Conservation (phyloP, 2,329 filamentous ascomycete species). For the Cadophora malorum region DNA sequence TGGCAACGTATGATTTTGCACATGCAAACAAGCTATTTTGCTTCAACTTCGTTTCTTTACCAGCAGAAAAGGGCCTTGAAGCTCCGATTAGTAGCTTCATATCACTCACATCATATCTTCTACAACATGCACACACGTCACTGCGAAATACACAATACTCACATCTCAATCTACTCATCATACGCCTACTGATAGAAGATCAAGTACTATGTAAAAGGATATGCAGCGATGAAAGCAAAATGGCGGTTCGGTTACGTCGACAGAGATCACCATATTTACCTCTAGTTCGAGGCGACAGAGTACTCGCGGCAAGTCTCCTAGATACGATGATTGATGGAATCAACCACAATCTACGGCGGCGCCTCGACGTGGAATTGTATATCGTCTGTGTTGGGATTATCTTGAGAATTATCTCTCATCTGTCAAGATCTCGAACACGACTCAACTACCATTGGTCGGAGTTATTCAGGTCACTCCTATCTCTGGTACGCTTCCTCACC, state of each 20-base stretch:
- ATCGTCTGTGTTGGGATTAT: slow-evolving; percentile 82
- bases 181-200: slow-evolving; percentile 89
- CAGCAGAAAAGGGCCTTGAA: slow-evolving; percentile 69
- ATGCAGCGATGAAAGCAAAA: slow-evolving; percentile 78
- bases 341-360: slow-evolving; percentile 88
- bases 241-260: slow-evolving; percentile 81
- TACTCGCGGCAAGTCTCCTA: slow-evolving; percentile 77
- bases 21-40: slow-evolving; percentile 96
- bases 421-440: slow-evolving; percentile 82
- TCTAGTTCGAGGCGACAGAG: slow-evolving; percentile 71
- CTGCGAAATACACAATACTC: slow-evolving; percentile 80
- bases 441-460: slow-evolving; percentile 94
- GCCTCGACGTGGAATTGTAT: slow-evolving; percentile 86
- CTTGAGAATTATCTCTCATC: slow-evolving; percentile 80
- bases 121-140: slow-evolving; percentile 91
- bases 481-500: slow-evolving; percentile 87
- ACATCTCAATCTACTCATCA: slow-evolving; percentile 81
- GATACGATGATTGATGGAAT: slow-evolving; percentile 91
- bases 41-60: slow-evolving; percentile 75
- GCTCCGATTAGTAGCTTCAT: slow-evolving; percentile 82
- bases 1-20: slow-evolving; percentile 91
- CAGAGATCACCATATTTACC: slow-evolving; percentile 89
- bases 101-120: slow-evolving; percentile 88
- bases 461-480: slow-evolving; percentile 87
- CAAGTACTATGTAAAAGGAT: slow-evolving; percentile 80